Conservation (phyloP, 164 flowering plant species). For the Magnolia kwangsiensis region DNA sequence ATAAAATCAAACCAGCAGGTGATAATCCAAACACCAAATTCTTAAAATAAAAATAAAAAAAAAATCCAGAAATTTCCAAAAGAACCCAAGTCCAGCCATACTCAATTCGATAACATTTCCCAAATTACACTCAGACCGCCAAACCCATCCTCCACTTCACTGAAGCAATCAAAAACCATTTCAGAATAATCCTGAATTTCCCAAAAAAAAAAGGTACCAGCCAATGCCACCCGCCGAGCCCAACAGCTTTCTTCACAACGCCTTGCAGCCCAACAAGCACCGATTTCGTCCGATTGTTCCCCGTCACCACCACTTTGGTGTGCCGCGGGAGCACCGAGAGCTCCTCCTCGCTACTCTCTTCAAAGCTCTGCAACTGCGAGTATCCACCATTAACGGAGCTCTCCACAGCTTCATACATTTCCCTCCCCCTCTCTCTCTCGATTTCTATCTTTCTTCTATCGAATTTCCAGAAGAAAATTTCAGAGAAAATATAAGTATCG, state of each 20-base stretch:
- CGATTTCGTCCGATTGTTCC: conserved; percentile 90
- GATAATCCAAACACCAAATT: too few relatives aligned
- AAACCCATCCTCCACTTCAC: background rate
- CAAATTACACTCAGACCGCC: background rate
- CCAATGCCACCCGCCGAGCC: conserved; percentile 99
- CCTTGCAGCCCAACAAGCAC: conserved; percentile 93
- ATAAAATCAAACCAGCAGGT: too few relatives aligned
- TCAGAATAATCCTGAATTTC: background rate
- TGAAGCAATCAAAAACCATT: conserved; percentile 2
- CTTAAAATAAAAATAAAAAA: too few relatives aligned
- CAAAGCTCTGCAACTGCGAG: conserved; percentile 18
- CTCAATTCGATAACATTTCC: too few relatives aligned
- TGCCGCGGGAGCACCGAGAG: conserved; percentile 87
- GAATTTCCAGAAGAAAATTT: background rate
- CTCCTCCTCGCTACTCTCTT: conserved; percentile 86
- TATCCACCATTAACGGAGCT: conserved; percentile 1
- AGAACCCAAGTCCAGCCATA: too few relatives aligned
- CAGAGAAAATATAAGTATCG: background rate
- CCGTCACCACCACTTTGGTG: conserved; percentile 89
- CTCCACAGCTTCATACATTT: conserved; percentile 2
- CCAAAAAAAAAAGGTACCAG: conserved; percentile 46
- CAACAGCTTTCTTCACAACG: conserved; percentile 97
- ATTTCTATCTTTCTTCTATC: background rate
- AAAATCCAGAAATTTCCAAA: too few relatives aligned
- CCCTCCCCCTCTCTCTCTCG: background rate